phyloP scores from a whole-genome alignment of 1,139 yeast species.

The Geotrichum bryndzae region DNA sequence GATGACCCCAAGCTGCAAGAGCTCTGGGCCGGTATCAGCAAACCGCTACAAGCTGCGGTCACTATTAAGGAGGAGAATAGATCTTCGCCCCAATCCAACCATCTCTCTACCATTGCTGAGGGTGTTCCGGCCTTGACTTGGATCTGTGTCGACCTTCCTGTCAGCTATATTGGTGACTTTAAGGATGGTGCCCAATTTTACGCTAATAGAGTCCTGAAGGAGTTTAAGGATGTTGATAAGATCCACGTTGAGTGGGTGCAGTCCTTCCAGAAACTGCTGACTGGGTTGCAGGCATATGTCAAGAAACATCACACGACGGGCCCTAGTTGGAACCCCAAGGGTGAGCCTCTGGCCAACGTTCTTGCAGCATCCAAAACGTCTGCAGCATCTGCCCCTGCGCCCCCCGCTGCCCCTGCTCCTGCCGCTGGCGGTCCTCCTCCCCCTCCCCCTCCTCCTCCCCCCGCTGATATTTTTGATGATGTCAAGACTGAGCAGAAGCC shows the following conservation, averaged over 20 bases:
- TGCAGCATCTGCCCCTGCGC: slow-evolving; percentile 31
- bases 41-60: slow-evolving; percentile 51
- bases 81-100: slow-evolving; percentile 56
- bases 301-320: slow-evolving; percentile 79
- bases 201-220: slow-evolving; percentile 85
- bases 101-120: slow-evolving; percentile 77
- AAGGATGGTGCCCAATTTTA: slow-evolving; percentile 92
- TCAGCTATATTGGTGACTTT: slow-evolving; percentile 69
- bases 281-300: slow-evolving; percentile 63
- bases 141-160: slow-evolving; percentile 72
- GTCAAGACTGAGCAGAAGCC: slow-evolving; percentile 27
- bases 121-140: slow-evolving; percentile 90
- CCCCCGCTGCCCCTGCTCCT: slow-evolving; percentile 30
- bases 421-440: slow-evolving; percentile 39
- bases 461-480: slow-evolving; percentile 55
- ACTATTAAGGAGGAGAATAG: slow-evolving; percentile 69
- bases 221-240: slow-evolving; percentile 63
- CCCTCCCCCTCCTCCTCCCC: slow-evolving; percentile 71
- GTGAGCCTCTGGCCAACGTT: slow-evolving; percentile 38
- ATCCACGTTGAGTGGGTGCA: slow-evolving; percentile 78
- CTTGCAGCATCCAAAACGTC: slow-evolving; percentile 32
- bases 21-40: slow-evolving; percentile 64
- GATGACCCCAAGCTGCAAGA: slow-evolving; percentile 47
- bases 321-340: slow-evolving; percentile 62
- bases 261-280: slow-evolving; percentile 54